These are phyloP conservation scores for Mycena sp. DNA, from an alignment of 1,284 basidiomycete genomes.

Conservation along the genomic window DNA sequence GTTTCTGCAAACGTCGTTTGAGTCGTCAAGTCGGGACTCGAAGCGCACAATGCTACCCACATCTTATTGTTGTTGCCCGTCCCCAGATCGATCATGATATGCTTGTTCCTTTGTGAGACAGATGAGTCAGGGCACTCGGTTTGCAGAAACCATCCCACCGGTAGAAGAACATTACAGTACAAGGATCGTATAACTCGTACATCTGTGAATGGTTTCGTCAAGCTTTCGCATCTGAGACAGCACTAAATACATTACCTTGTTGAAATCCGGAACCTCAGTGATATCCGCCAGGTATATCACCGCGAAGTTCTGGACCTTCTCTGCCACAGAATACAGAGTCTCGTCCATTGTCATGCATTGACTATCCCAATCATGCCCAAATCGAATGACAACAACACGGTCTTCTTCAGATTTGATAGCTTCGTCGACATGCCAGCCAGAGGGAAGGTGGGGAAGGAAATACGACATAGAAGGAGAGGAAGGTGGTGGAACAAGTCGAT, in stretches of 20 bases:
- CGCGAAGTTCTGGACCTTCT: constrained; percentile 98
- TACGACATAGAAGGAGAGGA: too few species aligned
- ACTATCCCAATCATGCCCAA: constrained; percentile 71
- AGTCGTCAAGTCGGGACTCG: background rate
- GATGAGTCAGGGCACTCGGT: too few species aligned
- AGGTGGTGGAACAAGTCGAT: too few species aligned
- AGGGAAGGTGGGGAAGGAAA: constrained; percentile 92
- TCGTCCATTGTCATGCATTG: constrained; percentile 99
- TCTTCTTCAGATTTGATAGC: constrained; percentile 99
- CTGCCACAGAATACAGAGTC: constrained; percentile 91
- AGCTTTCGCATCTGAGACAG: background rate
- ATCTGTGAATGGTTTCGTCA: constrained; percentile 60
- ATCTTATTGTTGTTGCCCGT: constrained; percentile 99
- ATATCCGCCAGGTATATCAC: constrained; percentile 97
- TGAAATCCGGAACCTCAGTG: constrained; percentile 98
- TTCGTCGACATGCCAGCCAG: constrained; percentile 98
- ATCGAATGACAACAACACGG: constrained; percentile 93
- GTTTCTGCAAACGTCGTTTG: constrained; percentile 65
- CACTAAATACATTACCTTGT: constrained; percentile 71
- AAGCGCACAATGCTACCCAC: constrained; percentile 56
- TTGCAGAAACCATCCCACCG: constrained; percentile 71
- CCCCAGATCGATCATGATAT: constrained; percentile 99
- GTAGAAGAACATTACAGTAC: constrained; percentile 99
- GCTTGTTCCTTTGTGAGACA: constrained; percentile 82
- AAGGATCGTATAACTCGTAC: constrained; percentile 95